phyloP scores from a whole-genome alignment of 176 grass and related monocot species.

The Carex cristatella region DNA sequence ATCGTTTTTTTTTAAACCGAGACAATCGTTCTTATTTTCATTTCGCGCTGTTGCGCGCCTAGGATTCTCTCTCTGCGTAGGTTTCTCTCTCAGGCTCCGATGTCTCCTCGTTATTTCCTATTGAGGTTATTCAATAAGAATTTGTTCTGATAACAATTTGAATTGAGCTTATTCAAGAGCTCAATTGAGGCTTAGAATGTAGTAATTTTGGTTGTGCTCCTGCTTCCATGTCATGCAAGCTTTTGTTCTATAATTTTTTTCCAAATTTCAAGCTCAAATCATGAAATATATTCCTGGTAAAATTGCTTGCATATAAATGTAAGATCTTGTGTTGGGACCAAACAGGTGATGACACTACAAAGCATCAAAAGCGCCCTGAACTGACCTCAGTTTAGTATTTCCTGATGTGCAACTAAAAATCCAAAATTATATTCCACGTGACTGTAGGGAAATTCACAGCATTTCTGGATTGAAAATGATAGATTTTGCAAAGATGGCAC shows the following conservation, averaged over 20 bases:
- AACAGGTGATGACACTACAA: background rate
- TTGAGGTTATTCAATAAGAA: too few species aligned
- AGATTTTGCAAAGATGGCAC: slow-evolving; percentile 66
- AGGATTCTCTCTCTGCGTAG: too few species aligned
- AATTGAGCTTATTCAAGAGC: background rate
- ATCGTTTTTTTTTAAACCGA: too few species aligned
- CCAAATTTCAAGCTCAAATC: background rate
- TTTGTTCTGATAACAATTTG: too few species aligned
- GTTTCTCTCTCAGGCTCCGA: too few species aligned
- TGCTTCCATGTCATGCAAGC: background rate
- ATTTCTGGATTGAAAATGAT: slow-evolving; percentile 79
- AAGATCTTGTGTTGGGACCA: background rate
- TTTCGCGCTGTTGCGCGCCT: too few species aligned
- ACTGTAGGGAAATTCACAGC: background rate
- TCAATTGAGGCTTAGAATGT: background rate
- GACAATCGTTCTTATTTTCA: too few species aligned
- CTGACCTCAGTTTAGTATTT: too few species aligned
- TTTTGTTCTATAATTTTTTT: background rate
- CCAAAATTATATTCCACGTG: background rate
- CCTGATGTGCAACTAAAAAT: background rate
- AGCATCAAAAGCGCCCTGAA: background rate
- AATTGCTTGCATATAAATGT: background rate
- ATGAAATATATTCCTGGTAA: background rate
- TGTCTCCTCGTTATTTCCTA: too few species aligned
- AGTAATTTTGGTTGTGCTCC: background rate